A percentile compares a stretch with the other conserved stretches of the same genome.
phyloP scores from a whole-genome alignment of 768 basidiomycete genomes.

The Scleroderma citrinum region DNA sequence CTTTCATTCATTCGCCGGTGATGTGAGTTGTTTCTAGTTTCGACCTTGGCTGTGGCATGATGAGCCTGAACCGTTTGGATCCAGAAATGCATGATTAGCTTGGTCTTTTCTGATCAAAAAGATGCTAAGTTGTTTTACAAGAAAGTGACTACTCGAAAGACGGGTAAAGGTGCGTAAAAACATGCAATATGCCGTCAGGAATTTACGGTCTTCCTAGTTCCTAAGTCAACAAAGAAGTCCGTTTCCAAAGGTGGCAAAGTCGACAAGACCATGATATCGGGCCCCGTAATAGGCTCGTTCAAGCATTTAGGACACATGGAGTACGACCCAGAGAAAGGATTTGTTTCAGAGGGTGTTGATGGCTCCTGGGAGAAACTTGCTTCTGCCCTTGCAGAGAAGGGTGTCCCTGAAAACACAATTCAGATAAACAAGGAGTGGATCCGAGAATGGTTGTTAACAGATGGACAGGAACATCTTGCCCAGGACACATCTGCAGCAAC shows the following conservation, averaged over 20 bases:
- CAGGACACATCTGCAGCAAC: conserved; percentile 35
- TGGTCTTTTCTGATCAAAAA: conserved; percentile 82
- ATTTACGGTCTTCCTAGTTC: conserved; percentile 20
- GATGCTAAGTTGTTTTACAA: conserved; percentile 86
- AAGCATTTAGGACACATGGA: conserved; percentile 94
- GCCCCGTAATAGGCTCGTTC: conserved; percentile 72
- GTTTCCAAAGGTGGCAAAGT: conserved; percentile 66
- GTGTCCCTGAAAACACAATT: conserved; percentile 64
- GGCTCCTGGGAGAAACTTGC: conserved; percentile 81
- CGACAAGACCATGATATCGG: conserved; percentile 90
- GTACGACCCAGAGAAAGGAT: conserved; percentile 81
- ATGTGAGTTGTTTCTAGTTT: conserved; percentile 53
- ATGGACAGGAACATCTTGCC: conserved; percentile 32
- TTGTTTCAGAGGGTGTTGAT: conserved; percentile 82
- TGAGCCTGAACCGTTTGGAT: conserved; percentile 2
- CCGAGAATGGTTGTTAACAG: conserved; percentile 62
- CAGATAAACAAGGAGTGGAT: conserved; percentile 85
- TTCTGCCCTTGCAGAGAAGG: conserved; percentile 53
- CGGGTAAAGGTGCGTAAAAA: conserved; percentile 43
- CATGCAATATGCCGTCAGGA: neutral
- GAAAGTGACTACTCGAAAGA: conserved; percentile 69
- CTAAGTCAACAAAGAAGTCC: conserved; percentile 56
- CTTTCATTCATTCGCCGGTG: conserved; percentile 90
- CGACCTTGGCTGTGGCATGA: neutral
- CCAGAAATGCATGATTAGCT: conserved; percentile 85